Evolutionary conservation across 1,284 basidiomycete genomes (phyloP).

Genomic region (Vanrija humicola): DNA sequence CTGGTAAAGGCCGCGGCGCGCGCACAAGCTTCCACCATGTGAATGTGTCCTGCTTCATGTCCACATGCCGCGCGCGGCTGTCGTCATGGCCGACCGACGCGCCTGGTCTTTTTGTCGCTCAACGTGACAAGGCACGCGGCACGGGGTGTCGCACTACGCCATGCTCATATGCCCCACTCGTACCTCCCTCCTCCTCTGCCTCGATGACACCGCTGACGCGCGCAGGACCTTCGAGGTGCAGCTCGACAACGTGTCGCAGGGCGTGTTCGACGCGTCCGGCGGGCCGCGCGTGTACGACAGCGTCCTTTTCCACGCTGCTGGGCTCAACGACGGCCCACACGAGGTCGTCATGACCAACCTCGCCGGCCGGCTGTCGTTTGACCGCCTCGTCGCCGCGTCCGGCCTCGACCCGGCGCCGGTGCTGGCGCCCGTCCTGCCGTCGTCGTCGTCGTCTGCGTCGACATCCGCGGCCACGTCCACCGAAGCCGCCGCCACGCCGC

Average conservation of each 20-base stretch:
- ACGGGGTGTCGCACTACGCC: background rate
- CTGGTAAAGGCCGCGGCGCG: no score
- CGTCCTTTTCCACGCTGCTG: conserved; percentile 28
- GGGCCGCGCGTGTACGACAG: conserved; percentile 27
- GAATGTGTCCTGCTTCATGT: no score
- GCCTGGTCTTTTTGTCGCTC: no score
- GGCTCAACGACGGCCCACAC: conserved; percentile 22
- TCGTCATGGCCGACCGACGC: no score
- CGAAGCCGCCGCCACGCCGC: background rate
- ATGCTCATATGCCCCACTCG: background rate
- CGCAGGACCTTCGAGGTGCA: conserved; percentile 22
- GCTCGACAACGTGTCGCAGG: conserved; percentile 27
- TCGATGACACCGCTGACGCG: no score
- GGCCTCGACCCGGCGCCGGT: conserved; percentile 4
- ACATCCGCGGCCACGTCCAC: background rate
- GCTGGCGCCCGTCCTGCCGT: background rate
- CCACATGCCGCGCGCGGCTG: no score
- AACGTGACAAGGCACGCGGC: conserved; percentile 2
- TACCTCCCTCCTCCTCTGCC: no score
- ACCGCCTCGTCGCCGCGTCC: conserved; percentile 23
- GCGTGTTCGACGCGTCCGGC: conserved; percentile 24
- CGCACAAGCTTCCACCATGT: no score
- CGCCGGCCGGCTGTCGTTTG: conserved; percentile 28
- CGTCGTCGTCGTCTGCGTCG: background rate
- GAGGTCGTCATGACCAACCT: conserved; percentile 24